Evolutionary conservation across 2,329 filamentous ascomycete genomes (phyloP).

Genomic region (Chaetomium globosum): DNA sequence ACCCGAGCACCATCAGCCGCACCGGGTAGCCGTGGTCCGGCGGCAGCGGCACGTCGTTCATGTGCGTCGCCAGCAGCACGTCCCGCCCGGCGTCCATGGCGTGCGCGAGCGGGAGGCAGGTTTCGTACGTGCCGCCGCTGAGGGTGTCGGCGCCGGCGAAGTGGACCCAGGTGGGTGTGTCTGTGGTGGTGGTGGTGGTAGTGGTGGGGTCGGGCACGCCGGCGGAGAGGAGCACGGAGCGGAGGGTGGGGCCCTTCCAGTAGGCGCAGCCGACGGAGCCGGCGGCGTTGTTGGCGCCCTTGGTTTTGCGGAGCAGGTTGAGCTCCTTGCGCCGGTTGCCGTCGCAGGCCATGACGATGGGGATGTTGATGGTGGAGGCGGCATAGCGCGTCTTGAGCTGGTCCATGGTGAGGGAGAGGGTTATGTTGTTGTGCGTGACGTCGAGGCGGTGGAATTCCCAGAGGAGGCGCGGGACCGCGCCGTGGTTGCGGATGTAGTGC

Average conservation of each 20-base stretch:
- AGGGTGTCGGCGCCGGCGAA: constrained; percentile 54
- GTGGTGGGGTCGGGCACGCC: constrained; percentile 40
- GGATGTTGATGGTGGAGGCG: constrained; percentile 48
- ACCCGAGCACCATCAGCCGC: constrained; percentile 47
- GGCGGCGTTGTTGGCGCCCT: constrained; percentile 53
- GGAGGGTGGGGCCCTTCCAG: constrained; percentile 52
- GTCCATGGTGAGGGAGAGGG: constrained; percentile 48
- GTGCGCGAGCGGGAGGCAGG: constrained; percentile 52
- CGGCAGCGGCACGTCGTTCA: constrained; percentile 50
- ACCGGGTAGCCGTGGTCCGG: constrained; percentile 52
- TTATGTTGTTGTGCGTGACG: constrained; percentile 45
- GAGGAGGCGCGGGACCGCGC: constrained; percentile 53
- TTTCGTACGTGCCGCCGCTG: constrained; percentile 52
- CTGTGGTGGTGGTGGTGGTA: constrained; percentile 13
- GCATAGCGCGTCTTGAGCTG: constrained; percentile 48
- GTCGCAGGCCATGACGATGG: constrained; percentile 52
- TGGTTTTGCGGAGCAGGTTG: constrained; percentile 53
- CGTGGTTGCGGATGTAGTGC: constrained; percentile 58
- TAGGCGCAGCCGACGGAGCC: constrained; percentile 53
- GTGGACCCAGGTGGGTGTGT: constrained; percentile 48
- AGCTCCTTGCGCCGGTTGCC: constrained; percentile 56
- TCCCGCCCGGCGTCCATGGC: constrained; percentile 52
- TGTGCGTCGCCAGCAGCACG: constrained; percentile 52
- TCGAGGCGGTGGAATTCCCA: constrained; percentile 55
- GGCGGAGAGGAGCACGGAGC: constrained; percentile 49